A percentile compares a stretch with the other conserved stretches of the same genome.
Evolutionary conservation across 2,329 filamentous ascomycete species (phyloP).

Genomic region (Microcyclospora pomicola): DNA sequence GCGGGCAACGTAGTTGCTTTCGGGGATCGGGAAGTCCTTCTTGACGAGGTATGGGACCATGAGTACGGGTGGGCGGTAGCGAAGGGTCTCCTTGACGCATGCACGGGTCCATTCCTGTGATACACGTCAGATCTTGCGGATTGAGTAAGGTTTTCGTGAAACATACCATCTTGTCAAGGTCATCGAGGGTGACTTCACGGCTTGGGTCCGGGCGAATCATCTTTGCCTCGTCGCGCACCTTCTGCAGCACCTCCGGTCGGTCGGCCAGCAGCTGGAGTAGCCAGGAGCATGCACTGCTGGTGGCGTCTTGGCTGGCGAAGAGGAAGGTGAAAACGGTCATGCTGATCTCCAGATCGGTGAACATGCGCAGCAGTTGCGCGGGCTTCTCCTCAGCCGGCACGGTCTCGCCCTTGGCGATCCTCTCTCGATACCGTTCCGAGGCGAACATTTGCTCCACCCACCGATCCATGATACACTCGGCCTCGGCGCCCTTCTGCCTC

Average conservation of each 20-base stretch:
- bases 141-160: not conserved
- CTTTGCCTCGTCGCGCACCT: slow-evolving; percentile 64
- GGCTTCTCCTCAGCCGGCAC: slow-evolving; percentile 67
- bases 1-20: slow-evolving; percentile 67
- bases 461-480: slow-evolving; percentile 87
- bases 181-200: slow-evolving; percentile 53
- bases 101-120: slow-evolving; percentile 65
- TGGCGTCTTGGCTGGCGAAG: slow-evolving; percentile 94
- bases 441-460: slow-evolving; percentile 86
- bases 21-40: slow-evolving; percentile 85
- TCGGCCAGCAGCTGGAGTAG: slow-evolving; percentile 90
- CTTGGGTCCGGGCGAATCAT: slow-evolving; percentile 15
- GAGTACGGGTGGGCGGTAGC: slow-evolving; percentile 88
- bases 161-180: slow-evolving; percentile 61
- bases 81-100: slow-evolving; percentile 78
- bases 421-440: slow-evolving; percentile 68
- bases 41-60: slow-evolving; percentile 95
- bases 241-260: slow-evolving; percentile 80
- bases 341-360: slow-evolving; percentile 80
- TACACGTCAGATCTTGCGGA: not conserved
- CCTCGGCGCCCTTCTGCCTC: slow-evolving; percentile 67
- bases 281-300: slow-evolving; percentile 86
- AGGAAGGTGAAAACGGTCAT: slow-evolving; percentile 93
- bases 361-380: slow-evolving; percentile 65
- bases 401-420: slow-evolving; percentile 54